Conservation (phyloP, 768 basidiomycete genomes). For the Cystofilobasidium macerans region DNA sequence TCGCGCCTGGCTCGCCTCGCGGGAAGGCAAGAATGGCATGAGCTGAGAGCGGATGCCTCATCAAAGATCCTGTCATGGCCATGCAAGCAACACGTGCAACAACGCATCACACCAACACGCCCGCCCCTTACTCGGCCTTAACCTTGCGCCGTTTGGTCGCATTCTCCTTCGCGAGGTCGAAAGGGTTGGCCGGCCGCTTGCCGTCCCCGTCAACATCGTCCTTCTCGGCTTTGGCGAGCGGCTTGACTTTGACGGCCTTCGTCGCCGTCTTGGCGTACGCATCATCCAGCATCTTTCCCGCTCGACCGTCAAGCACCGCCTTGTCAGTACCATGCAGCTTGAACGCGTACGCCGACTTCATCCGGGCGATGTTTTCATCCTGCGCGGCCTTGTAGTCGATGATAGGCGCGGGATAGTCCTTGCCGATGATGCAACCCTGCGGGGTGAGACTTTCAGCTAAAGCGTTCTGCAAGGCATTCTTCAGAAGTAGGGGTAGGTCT, state of each 20-base stretch:
- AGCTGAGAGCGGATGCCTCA: not conserved
- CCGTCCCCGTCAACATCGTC: conserved; percentile 29
- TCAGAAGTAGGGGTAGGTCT: not conserved
- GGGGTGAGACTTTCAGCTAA: not conserved
- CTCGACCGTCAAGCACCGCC: conserved; percentile 37
- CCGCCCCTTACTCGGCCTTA: not conserved
- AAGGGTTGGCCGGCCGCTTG: conserved; percentile 2
- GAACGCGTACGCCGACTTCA: conserved; percentile 38
- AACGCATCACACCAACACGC: not conserved
- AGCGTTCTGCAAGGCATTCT: not conserved
- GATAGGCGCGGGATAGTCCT: conserved; percentile 39
- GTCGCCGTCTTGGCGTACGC: conserved; percentile 30
- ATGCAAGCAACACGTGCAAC: no score
- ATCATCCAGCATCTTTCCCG: conserved; percentile 29
- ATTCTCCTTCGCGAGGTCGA: not conserved
- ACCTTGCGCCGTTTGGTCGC: not conserved
- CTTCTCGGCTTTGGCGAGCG: conserved; percentile 15
- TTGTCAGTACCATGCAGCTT: conserved; percentile 35
- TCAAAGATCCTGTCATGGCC: no score
- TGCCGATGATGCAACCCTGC: conserved; percentile 37
- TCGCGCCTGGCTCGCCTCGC: not conserved
- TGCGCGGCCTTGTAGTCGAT: conserved; percentile 37
- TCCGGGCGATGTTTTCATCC: conserved; percentile 32
- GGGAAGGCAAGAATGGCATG: not conserved
- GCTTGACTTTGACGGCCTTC: conserved; percentile 19